Evolutionary conservation across 306 rosid species (phyloP).

Genomic region (Prosopis cineraria): DNA sequence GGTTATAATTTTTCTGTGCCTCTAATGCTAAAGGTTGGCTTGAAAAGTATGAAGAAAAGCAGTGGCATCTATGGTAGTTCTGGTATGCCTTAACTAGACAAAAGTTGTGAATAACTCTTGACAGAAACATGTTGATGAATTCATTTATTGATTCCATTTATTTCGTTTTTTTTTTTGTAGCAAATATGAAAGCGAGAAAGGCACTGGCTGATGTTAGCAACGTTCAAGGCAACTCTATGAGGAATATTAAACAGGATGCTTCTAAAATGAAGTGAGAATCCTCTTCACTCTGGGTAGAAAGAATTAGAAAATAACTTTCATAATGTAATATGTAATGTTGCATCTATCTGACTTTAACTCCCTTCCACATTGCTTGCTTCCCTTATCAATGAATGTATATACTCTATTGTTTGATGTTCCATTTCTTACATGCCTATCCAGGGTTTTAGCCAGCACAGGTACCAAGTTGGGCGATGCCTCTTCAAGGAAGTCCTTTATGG

Average conservation of each 20-base stretch:
- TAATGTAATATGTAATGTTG: background rate
- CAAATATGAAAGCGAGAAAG: constrained; percentile 51
- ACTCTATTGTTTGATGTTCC: constrained; percentile 15
- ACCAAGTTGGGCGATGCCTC: constrained; percentile 40
- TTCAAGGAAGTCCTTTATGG: constrained; percentile 64
- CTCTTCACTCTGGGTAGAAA: constrained; percentile 22
- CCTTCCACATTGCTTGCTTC: constrained; percentile 15
- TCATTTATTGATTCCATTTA: constrained; percentile 2
- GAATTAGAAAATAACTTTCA: constrained; percentile 2
- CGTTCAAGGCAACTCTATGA: constrained; percentile 45
- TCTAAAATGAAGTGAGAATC: constrained; percentile 67
- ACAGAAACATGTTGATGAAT: background rate
- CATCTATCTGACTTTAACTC: constrained; percentile 14
- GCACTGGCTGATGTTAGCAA: constrained; percentile 87
- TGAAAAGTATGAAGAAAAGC: constrained; percentile 48
- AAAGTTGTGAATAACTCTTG: constrained; percentile 1
- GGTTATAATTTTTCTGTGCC: constrained; percentile 30
- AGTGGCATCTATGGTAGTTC: constrained; percentile 43
- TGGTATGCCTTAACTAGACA: constrained; percentile 49
- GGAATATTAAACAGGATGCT: constrained; percentile 37
- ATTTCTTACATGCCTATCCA: constrained; percentile 36
- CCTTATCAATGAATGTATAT: background rate
- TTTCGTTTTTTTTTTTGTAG: constrained; percentile 44
- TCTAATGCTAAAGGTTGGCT: constrained; percentile 49
- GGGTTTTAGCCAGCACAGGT: constrained; percentile 56